Percentiles rank a stretch among this genome's conserved stretches.
Conservation (phyloP, 2,329 filamentous ascomycete genomes). For the Chrysoporthe austroafricana region DNA sequence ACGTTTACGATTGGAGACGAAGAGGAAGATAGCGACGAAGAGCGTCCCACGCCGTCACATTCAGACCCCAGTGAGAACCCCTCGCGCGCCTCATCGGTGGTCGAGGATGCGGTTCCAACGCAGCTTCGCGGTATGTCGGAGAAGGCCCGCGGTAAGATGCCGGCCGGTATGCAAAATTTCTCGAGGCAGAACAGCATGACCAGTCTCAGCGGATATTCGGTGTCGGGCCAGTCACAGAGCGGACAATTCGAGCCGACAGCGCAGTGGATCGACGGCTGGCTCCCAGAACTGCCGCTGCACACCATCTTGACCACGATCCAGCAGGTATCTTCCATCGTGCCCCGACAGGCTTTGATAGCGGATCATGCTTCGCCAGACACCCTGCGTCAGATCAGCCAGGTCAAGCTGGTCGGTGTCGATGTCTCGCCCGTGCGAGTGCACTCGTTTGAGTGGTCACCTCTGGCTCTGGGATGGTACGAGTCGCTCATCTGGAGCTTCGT, state of each 20-base stretch:
- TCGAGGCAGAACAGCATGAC: conserved; percentile 89
- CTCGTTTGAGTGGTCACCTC: conserved; percentile 90
- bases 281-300: conserved; percentile 88
- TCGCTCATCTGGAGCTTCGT: conserved; percentile 92
- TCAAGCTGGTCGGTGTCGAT: conserved; percentile 73
- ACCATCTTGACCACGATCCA: conserved; percentile 79
- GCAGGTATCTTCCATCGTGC: conserved; percentile 62
- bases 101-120: conserved; percentile 78
- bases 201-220: conserved; percentile 71
- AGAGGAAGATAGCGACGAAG: conserved; percentile 61
- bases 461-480: conserved; percentile 94
- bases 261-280: conserved; percentile 90
- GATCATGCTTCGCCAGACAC: conserved; percentile 50
- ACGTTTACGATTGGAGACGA: conserved; percentile 91
- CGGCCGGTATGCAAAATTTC: conserved; percentile 78
- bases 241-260: conserved; percentile 77
- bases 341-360: conserved; percentile 50
- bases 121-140: conserved; percentile 94
- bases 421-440: conserved; percentile 77
- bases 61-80: conserved; percentile 68
- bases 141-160: conserved; percentile 95
- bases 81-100: conserved; percentile 69
- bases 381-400: conserved; percentile 59
- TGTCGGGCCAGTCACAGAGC: conserved; percentile 57
- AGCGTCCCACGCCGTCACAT: conserved; percentile 60